Evolutionary conservation across 139 green algal species (phyloP).

Genomic region (Volvox africanus): DNA sequence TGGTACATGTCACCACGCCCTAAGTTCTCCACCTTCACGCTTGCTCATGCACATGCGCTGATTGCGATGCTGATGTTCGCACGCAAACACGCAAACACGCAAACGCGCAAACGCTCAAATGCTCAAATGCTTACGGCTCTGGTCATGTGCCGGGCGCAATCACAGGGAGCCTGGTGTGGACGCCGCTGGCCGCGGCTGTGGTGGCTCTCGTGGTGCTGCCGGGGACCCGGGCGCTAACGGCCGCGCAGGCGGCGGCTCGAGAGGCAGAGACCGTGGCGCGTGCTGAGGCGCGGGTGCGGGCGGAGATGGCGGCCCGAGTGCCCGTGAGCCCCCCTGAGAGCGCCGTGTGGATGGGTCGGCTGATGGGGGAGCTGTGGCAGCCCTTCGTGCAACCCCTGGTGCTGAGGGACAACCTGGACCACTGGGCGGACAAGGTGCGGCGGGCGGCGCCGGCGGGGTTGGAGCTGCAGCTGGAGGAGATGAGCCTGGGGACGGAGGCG

Average conservation of each 20-base stretch:
- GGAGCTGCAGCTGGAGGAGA: constrained; percentile 61
- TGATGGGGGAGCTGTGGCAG: constrained; percentile 57
- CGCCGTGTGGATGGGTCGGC: constrained; percentile 56
- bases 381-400: constrained; percentile 60
- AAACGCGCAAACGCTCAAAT: no score
- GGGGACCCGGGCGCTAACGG: background rate
- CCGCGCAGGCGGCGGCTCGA: background rate
- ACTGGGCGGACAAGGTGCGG: constrained; percentile 61
- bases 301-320: constrained; percentile 27
- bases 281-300: constrained; percentile 43
- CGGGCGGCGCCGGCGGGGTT: constrained; percentile 56
- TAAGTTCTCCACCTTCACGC: background rate
- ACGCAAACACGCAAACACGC: no score
- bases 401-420: constrained; percentile 61
- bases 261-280: constrained; percentile 33
- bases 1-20: background rate
- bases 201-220: constrained; percentile 17
- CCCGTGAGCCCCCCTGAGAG: constrained; percentile 59
- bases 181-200: constrained; percentile 36
- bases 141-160: background rate
- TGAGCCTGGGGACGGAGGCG: constrained; percentile 57
- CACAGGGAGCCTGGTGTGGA: constrained; percentile 54
- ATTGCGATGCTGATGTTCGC: no score
- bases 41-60: no score
- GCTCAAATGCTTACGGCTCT: background rate